Conservation (phyloP, 352 stramenopile genomes). For the Phytophthora rubi region DNA sequence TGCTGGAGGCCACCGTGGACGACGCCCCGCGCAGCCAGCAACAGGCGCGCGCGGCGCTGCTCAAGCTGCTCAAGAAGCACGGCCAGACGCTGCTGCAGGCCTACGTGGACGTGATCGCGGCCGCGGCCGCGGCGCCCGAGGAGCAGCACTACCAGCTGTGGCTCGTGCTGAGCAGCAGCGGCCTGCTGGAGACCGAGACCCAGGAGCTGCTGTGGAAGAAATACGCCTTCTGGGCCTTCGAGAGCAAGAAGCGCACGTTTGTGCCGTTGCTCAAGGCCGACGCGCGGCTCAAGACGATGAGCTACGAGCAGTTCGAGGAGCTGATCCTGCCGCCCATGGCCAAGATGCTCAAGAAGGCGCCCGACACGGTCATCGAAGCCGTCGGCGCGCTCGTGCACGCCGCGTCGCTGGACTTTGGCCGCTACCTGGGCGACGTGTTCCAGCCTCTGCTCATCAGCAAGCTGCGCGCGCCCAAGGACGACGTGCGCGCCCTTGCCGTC, state of each 20-base stretch:
- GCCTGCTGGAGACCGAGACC: conserved; percentile 35
- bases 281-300: conserved; percentile 58
- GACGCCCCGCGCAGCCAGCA: conserved; percentile 56
- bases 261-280: conserved; percentile 49
- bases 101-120: conserved; percentile 47
- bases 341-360: conserved; percentile 87
- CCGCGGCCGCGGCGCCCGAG: conserved; percentile 35
- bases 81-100: conserved; percentile 39
- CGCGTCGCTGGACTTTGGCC: conserved; percentile 69
- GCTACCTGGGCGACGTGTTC: conserved; percentile 73
- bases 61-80: conserved; percentile 56
- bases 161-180: conserved; percentile 49
- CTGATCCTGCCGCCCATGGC: conserved; percentile 67
- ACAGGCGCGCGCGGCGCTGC: conserved; percentile 49
- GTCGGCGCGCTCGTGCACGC: conserved; percentile 54
- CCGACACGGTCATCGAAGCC: conserved; percentile 76
- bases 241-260: conserved; percentile 66
- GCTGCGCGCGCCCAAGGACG: conserved; percentile 82
- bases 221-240: conserved; percentile 82
- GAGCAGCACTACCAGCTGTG: conserved; percentile 72
- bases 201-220: conserved; percentile 58
- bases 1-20: conserved; percentile 65
- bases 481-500: conserved; percentile 67
- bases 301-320: conserved; percentile 66
- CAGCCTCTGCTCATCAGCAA: conserved; percentile 71